phyloP scores from a whole-genome alignment of 2,329 filamentous ascomycete genomes.

The Stachybotrys elegans region DNA sequence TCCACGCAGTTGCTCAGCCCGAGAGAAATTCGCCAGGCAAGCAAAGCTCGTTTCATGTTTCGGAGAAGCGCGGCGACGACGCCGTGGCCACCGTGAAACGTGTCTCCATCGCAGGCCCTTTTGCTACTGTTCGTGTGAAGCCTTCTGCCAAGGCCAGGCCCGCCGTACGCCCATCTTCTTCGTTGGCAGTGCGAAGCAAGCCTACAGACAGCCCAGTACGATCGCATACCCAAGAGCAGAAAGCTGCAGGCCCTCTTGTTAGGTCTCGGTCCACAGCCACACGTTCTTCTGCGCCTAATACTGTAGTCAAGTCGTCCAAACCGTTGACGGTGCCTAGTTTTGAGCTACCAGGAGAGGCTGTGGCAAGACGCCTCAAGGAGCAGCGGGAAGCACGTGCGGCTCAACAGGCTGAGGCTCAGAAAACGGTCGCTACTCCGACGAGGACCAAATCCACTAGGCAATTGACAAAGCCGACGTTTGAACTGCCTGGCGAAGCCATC shows the following conservation, averaged over 20 bases:
- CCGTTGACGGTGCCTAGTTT: conserved; percentile 50
- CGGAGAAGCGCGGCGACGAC: neutral
- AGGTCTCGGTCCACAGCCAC: conserved; percentile 13
- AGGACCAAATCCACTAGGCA: conserved; percentile 46
- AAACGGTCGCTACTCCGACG: conserved; percentile 30
- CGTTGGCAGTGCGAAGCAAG: conserved; percentile 30
- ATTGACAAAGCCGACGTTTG: conserved; percentile 52
- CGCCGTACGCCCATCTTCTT: conserved; percentile 37
- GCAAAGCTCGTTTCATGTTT: neutral
- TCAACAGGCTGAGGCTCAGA: conserved; percentile 27
- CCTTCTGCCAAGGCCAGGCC: conserved; percentile 28
- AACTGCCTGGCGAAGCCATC: conserved; percentile 59
- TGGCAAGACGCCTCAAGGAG: conserved; percentile 53
- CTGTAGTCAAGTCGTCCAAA: conserved; percentile 47
- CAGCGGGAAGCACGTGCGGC: conserved; percentile 50
- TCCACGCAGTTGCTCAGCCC: conserved; percentile 33
- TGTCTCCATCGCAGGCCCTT: conserved; percentile 23
- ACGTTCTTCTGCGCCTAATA: conserved; percentile 29
- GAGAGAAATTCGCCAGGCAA: conserved; percentile 23
- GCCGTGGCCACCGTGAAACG: conserved; percentile 16
- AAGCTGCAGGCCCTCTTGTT: conserved; percentile 9
- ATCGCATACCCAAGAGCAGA: conserved; percentile 9
- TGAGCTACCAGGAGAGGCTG: conserved; percentile 58
- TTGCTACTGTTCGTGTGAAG: conserved; percentile 38
- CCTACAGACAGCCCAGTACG: conserved; percentile 13